Conservation (phyloP, 345 rosid genomes). For the Euclidium syriacum region DNA sequence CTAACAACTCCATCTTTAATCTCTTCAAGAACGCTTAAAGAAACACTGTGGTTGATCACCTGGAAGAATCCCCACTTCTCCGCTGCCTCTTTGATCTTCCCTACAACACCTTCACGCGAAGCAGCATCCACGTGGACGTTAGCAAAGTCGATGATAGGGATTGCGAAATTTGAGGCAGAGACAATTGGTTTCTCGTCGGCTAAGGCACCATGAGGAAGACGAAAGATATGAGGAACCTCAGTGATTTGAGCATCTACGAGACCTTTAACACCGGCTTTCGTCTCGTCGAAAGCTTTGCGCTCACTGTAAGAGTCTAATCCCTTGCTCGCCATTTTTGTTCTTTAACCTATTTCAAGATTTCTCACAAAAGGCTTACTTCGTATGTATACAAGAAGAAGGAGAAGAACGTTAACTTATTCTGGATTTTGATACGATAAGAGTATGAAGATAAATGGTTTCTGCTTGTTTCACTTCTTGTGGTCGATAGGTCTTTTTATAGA, state of each 20-base stretch:
- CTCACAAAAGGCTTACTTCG: neutral
- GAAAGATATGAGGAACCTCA: constrained; percentile 33
- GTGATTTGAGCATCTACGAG: constrained; percentile 35
- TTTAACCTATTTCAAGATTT: neutral
- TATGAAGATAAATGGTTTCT: neutral
- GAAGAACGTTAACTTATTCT: neutral
- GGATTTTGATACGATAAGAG: neutral
- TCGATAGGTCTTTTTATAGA: neutral
- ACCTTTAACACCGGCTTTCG: constrained; percentile 41
- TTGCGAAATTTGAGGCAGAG: neutral
- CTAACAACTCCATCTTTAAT: constrained; percentile 29
- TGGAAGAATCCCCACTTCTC: constrained; percentile 49
- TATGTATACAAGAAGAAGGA: neutral
- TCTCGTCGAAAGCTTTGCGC: constrained; percentile 22
- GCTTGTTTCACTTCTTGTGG: neutral
- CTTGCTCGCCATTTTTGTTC: neutral
- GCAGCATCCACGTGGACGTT: neutral
- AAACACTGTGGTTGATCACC: constrained; percentile 43
- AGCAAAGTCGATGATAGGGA: constrained; percentile 41
- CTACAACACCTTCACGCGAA: neutral
- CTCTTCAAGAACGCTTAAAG: constrained; percentile 27
- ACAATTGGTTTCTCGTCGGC: neutral
- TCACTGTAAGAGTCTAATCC: neutral
- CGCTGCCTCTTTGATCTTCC: constrained; percentile 27
- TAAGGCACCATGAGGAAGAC: neutral